phyloP scores from a whole-genome alignment of 2,329 filamentous ascomycete species.

The Aspergillus sp. region DNA sequence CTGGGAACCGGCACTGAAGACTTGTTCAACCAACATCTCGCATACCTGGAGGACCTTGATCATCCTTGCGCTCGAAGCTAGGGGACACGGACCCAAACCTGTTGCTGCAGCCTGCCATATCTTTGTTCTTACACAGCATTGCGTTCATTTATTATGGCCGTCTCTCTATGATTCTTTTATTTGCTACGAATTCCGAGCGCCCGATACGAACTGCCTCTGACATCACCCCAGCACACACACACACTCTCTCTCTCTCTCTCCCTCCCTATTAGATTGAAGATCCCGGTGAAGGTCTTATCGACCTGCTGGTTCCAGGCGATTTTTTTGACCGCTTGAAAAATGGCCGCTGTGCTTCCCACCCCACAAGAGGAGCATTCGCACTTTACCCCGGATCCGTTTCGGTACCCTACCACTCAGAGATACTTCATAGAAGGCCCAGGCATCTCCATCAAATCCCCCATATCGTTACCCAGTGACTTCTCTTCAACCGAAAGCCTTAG shows the following conservation, averaged over 20 bases:
- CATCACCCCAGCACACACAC: not conserved
- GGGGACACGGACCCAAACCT: not conserved
- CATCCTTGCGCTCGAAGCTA: not conserved
- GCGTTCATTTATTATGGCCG: not conserved
- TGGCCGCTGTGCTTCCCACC: slow-evolving; percentile 29
- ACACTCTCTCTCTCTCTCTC: too few relatives aligned
- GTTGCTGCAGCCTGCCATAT: not conserved
- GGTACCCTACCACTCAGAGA: slow-evolving; percentile 22
- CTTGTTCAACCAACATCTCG: too few relatives aligned
- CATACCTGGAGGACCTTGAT: not conserved
- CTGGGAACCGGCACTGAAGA: too few relatives aligned
- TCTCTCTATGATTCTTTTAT: not conserved
- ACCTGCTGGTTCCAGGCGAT: too few relatives aligned
- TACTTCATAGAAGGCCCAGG: slow-evolving; percentile 23
- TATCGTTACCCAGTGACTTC: slow-evolving; percentile 14
- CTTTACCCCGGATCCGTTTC: slow-evolving; percentile 25
- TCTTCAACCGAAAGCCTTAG: slow-evolving; percentile 16
- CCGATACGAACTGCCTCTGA: not conserved
- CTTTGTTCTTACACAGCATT: not conserved
- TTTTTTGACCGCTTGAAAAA: slow-evolving; percentile 4
- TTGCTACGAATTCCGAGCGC: not conserved
- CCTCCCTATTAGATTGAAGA: too few relatives aligned
- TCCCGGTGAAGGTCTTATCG: too few relatives aligned
- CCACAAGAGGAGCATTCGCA: slow-evolving; percentile 24
- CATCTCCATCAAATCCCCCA: slow-evolving; percentile 18